These are phyloP conservation scores for Mycena galericulata DNA, from an alignment of 768 basidiomycete genomes.

Conservation along the genomic window DNA sequence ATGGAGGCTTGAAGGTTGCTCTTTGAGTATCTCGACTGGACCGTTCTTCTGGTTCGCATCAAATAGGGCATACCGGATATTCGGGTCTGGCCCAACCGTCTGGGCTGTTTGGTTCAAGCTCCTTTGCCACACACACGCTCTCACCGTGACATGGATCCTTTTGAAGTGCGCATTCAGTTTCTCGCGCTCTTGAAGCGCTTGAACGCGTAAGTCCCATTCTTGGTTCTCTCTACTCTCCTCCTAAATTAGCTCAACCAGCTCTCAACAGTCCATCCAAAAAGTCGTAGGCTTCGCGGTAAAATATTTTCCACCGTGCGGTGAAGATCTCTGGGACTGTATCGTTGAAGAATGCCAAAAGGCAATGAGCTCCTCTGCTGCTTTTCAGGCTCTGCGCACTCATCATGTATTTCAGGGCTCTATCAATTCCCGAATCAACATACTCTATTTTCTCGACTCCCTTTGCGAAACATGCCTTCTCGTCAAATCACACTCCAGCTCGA, in stretches of 20 bases:
- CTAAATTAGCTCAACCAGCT: constrained; percentile 35
- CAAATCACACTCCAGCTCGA: constrained; percentile 64
- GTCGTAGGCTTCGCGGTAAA: constrained; percentile 34
- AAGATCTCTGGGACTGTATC: constrained; percentile 95
- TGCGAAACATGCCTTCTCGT: constrained; percentile 83
- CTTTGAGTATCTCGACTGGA: too few species aligned
- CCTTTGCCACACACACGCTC: background rate
- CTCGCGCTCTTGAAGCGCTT: constrained; percentile 30
- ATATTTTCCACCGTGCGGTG: constrained; percentile 70
- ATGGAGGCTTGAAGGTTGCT: too few species aligned
- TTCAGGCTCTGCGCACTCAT: background rate
- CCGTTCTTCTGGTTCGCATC: too few species aligned
- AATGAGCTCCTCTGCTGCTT: constrained; percentile 17
- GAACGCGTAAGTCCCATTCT: constrained; percentile 29
- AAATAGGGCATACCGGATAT: too few species aligned
- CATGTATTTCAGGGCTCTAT: constrained; percentile 73
- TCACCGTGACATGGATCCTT: constrained; percentile 25
- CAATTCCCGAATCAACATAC: constrained; percentile 92
- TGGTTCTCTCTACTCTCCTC: background rate
- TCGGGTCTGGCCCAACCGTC: too few species aligned
- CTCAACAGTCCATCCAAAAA: constrained; percentile 37
- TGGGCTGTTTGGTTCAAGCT: background rate
- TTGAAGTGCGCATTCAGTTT: constrained; percentile 34
- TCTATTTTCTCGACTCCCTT: constrained; percentile 91
- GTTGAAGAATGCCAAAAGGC: constrained; percentile 93